phyloP scores from a whole-genome alignment of 2,329 filamentous ascomycete species.

The Scorias spongiosa region DNA sequence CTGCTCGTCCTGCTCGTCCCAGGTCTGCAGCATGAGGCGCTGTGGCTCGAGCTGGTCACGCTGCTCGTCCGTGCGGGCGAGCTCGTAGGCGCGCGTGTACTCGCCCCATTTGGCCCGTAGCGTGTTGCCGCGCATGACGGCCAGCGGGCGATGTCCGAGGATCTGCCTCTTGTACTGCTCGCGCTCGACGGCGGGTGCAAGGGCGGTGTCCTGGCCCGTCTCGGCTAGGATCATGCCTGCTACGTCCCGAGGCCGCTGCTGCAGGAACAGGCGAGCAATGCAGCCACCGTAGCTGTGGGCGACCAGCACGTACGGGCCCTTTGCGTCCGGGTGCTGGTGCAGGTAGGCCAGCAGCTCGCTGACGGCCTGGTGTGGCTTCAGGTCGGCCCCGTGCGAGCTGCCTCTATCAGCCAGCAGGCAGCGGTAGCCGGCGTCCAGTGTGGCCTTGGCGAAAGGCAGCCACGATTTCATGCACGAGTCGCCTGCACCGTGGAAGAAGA shows the following conservation, averaged over 20 bases:
- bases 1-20: constrained; percentile 14
- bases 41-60: constrained; percentile 21
- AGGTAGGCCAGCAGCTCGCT: constrained; percentile 2
- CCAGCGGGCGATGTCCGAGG: constrained; percentile 19
- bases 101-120: constrained; percentile 1
- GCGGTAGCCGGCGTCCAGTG: constrained; percentile 1
- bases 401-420: constrained; percentile 1
- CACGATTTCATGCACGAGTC: constrained; percentile 3
- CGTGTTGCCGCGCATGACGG: constrained; percentile 21
- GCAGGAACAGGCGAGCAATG: constrained; percentile 24
- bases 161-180: constrained; percentile 16
- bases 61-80: constrained; percentile 1
- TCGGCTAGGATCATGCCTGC: constrained; percentile 25
- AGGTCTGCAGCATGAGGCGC: constrained; percentile 19
- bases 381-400: constrained; percentile 1
- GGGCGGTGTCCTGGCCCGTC: constrained; percentile 19
- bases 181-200: constrained; percentile 16
- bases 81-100: not conserved
- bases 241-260: constrained; percentile 17
- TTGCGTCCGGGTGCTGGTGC: not conserved
- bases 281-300: constrained; percentile 28
- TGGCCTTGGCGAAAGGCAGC: not conserved
- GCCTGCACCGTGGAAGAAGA: constrained; percentile 1
- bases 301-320: constrained; percentile 19
- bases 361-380: constrained; percentile 2